Percentiles rank a stretch among this genome's conserved stretches.
These are phyloP conservation scores for Candida chauliodis DNA, from an alignment of 805 yeast species.

Conservation along the genomic window DNA sequence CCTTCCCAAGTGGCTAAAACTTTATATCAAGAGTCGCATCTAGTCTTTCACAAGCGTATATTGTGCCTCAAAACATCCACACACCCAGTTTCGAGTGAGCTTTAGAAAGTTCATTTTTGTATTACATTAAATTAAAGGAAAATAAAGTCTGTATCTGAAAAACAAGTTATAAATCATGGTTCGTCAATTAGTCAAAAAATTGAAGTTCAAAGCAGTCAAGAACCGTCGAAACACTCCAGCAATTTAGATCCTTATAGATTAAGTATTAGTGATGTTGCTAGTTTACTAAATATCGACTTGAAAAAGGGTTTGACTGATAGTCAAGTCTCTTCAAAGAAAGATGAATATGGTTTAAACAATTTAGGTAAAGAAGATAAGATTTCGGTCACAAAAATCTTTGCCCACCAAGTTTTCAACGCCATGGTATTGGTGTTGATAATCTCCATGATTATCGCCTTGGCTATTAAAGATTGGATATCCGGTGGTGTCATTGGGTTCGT, in stretches of 20 bases:
- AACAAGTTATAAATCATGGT: slow-evolving; percentile 8
- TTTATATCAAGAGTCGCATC: no score
- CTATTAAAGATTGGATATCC: slow-evolving; percentile 73
- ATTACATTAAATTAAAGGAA: no score
- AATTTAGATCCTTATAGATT: slow-evolving; percentile 15
- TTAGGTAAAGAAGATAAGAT: slow-evolving; percentile 59
- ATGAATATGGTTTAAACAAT: slow-evolving; percentile 53
- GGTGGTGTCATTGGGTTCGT: slow-evolving; percentile 79
- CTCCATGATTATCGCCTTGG: slow-evolving; percentile 67
- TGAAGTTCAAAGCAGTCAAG: slow-evolving; percentile 13
- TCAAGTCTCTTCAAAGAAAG: slow-evolving; percentile 15
- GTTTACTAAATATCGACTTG: slow-evolving; percentile 13
- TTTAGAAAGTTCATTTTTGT: slow-evolving; percentile 1
- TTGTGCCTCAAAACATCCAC: not conserved
- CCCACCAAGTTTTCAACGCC: slow-evolving; percentile 72
- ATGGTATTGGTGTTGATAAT: slow-evolving; percentile 72
- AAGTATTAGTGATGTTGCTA: slow-evolving; percentile 15
- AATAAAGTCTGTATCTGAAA: slow-evolving; percentile 4
- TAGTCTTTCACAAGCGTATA: no score
- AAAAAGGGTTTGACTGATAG: slow-evolving; percentile 17
- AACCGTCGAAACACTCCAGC: slow-evolving; percentile 7
- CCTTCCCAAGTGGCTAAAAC: no score
- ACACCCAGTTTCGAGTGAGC: slow-evolving; percentile 2
- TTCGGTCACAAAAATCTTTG: slow-evolving; percentile 50
- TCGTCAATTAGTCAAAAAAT: slow-evolving; percentile 9